Base-by-base conservation (phyloP, 192 early-diverging fungal genomes). In the Entrophospora sp. region DNA sequence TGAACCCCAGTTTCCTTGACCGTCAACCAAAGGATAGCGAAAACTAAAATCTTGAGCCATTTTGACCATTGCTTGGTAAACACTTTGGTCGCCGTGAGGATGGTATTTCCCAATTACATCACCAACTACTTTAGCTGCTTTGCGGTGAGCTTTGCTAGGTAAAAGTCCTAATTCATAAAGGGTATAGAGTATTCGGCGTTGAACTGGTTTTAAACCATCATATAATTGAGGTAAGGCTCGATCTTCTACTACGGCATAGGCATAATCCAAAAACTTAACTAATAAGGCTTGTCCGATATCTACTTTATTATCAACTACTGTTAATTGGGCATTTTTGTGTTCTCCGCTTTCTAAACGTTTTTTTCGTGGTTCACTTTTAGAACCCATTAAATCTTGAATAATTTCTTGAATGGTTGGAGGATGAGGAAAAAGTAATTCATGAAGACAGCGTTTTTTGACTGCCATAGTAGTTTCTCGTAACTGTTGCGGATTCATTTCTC, bases 311-410 rank as follows among this genome's bases (percentile, higher is more conserved):
- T 51, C 48, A 51, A 18, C 24, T 51, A 22, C 4, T n/a, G 12
- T 49, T 49, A 49, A 49, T 49, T 20, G 10, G 9, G n/a, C 46
- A 49, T 49, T 5, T 49, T 57, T 36, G 32, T 57, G 28, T 31
- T 58, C 55, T 18, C 55, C 55, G 14, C 55, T 58, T 16, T 34
- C 55, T 58, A 58, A 58, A 32, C 4, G 55, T 34, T 37, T 58
- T 58, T 58, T 58, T 2, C 55, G 28, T 0, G 55, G 55, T 34
- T 35, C 55, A 58, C 55, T 58, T 35, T 58, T 58, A 3, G 55
- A 18, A 58, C 55, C 55, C 55, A 58, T 58, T 58, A 58, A 58
- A 37, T 58, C 55, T 34, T 58, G 32, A 36, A 58, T 16, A 6
- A 31, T 58, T 13, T 58, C 30, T 14, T 32, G 1, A 34, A 35